phyloP scores from a whole-genome alignment of 2,329 filamentous ascomycete species.

The Coniochaeta sp. region DNA sequence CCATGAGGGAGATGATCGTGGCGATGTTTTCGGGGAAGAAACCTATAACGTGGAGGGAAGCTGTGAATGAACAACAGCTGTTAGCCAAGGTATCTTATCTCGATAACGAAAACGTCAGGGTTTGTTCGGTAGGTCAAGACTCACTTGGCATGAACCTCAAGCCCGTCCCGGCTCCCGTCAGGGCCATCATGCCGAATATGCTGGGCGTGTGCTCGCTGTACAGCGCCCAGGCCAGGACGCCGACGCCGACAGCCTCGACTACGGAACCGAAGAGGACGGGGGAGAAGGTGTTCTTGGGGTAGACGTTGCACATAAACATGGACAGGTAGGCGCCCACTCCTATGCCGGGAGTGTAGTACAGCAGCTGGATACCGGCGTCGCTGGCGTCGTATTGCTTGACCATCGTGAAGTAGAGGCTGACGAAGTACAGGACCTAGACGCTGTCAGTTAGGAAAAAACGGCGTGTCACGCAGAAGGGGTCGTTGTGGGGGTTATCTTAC shows the following conservation, averaged over 20 bases:
- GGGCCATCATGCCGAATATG: slow-evolving; percentile 60
- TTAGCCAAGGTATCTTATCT: too few relatives aligned
- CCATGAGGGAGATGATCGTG: slow-evolving; percentile 51
- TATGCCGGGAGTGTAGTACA: slow-evolving; percentile 59
- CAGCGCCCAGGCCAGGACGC: slow-evolving; percentile 50
- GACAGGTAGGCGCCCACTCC: slow-evolving; percentile 51
- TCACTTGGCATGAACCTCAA: not conserved
- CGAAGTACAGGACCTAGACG: slow-evolving; percentile 50
- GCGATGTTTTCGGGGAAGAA: slow-evolving; percentile 53
- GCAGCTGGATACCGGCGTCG: slow-evolving; percentile 47
- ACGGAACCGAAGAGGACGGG: slow-evolving; percentile 50
- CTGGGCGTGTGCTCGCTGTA: slow-evolving; percentile 36
- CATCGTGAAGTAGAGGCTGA: slow-evolving; percentile 60
- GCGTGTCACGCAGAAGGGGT: not conserved
- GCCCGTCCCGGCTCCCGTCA: slow-evolving; percentile 36
- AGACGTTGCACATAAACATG: slow-evolving; percentile 52
- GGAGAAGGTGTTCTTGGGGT: slow-evolving; percentile 54
- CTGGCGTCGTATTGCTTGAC: slow-evolving; percentile 45
- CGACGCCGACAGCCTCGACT: slow-evolving; percentile 51
- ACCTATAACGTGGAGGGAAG: slow-evolving; percentile 54
- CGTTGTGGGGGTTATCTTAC: slow-evolving; percentile 21
- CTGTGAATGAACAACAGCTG: too few relatives aligned
- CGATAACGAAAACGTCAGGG: too few relatives aligned
- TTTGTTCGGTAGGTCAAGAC: not conserved
- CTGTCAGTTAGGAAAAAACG: slow-evolving; percentile 31